Evolutionary conservation across 164 flowering plant genomes (phyloP).

Genomic region (Malania oleifera): DNA sequence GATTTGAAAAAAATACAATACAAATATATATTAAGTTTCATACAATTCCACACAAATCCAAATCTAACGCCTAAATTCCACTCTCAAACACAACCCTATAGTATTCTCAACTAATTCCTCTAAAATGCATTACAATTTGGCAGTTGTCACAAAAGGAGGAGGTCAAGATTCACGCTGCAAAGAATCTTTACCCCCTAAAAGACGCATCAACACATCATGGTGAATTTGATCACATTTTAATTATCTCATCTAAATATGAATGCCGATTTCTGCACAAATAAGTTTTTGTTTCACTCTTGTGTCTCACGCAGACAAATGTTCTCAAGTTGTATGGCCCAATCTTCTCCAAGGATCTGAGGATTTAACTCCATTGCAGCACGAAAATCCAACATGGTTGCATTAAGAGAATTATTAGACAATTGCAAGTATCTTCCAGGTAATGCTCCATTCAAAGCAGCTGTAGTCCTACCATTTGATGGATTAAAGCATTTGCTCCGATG

Average conservation of each 20-base stretch:
- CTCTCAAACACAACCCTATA: no score
- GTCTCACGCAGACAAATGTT: constrained; percentile 35
- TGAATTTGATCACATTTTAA: not conserved
- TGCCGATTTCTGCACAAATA: not conserved
- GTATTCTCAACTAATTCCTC: constrained; percentile 16
- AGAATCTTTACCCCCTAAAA: constrained; percentile 9
- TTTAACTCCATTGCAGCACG: constrained; percentile 60
- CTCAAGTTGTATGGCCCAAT: constrained; percentile 76
- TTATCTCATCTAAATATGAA: not conserved
- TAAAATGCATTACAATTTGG: constrained; percentile 10
- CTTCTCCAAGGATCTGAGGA: constrained; percentile 68
- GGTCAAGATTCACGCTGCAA: constrained; percentile 10
- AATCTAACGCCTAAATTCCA: no score
- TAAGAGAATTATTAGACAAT: constrained; percentile 10
- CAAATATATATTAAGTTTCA: no score
- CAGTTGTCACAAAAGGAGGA: constrained; percentile 5
- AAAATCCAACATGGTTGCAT: constrained; percentile 59
- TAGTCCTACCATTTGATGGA: constrained; percentile 15
- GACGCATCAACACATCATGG: constrained; percentile 2
- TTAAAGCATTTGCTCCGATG: constrained; percentile 15
- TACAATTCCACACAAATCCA: no score
- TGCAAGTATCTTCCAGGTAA: constrained; percentile 20
- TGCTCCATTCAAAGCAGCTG: constrained; percentile 23
- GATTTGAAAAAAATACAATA: no score
- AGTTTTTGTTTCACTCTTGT: constrained; percentile 21